phyloP scores from a whole-genome alignment of 306 rosid genomes.

The Fragaria nilgerrensis region DNA sequence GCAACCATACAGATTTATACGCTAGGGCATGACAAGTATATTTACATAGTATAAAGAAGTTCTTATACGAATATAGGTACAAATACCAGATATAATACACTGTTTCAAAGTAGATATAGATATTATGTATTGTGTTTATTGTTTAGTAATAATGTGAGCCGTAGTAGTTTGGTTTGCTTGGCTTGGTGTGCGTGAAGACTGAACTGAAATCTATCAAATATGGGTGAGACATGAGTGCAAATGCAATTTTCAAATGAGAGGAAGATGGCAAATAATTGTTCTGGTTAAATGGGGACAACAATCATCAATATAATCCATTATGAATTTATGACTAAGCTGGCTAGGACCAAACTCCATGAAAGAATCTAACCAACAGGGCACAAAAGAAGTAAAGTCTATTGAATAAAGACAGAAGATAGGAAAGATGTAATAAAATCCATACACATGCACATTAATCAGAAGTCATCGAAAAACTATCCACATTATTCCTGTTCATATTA shows the following conservation, averaged over 20 bases:
- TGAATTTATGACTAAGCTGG: neutral
- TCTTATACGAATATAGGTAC: too few species aligned
- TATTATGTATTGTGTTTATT: neutral
- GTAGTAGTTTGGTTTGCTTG: neutral
- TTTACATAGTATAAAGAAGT: neutral
- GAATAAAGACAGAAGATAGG: neutral
- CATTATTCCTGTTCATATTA: too few species aligned
- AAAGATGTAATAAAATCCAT: neutral
- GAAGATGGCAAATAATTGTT: neutral
- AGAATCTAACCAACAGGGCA: neutral
- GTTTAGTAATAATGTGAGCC: neutral
- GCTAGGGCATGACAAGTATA: neutral
- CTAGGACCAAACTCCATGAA: neutral
- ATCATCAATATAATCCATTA: neutral
- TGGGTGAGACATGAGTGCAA: neutral
- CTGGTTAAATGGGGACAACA: neutral
- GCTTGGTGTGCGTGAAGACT: too few species aligned
- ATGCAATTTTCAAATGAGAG: neutral
- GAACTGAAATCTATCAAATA: neutral
- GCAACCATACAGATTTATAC: constrained; percentile 20
- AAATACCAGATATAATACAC: neutral
- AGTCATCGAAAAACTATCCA: too few species aligned
- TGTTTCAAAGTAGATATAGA: neutral
- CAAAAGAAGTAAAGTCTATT: neutral
- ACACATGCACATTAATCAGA: neutral